A percentile compares a stretch with the other conserved stretches of the same genome.
Evolutionary conservation across 345 rosid genomes (phyloP).

Genomic region (Eucalyptus microcorys): DNA sequence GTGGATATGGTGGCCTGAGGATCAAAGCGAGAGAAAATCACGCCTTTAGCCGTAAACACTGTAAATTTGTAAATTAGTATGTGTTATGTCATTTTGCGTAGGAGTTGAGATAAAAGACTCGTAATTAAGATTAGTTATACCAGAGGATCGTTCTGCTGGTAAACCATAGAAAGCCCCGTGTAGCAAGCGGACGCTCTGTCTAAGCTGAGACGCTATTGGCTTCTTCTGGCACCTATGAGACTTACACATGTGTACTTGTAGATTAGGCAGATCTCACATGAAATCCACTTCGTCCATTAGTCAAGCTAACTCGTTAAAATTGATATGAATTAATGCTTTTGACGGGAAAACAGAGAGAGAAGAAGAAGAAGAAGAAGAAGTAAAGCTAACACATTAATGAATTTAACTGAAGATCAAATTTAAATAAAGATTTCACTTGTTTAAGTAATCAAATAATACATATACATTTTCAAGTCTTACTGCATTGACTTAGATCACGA

Average conservation of each 20-base stretch:
- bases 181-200: background rate
- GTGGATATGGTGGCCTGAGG: background rate
- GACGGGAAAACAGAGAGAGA: no score
- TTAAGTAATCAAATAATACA: background rate
- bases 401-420: background rate
- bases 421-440: background rate
- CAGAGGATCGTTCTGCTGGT: background rate
- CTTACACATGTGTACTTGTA: background rate
- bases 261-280: background rate
- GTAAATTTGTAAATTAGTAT: background rate
- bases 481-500: background rate
- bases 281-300: background rate
- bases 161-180: background rate
- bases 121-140: background rate
- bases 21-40: background rate
- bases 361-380: background rate
- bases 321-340: background rate
- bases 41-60: background rate
- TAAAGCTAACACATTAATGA: background rate
- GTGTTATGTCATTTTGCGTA: background rate
- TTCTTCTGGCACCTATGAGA: background rate
- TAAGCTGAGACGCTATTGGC: background rate
- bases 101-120: background rate
- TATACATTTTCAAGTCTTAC: background rate
- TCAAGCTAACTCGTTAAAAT: background rate